Conservation (phyloP, 345 rosid species). For the Iberis pinnata region DNA sequence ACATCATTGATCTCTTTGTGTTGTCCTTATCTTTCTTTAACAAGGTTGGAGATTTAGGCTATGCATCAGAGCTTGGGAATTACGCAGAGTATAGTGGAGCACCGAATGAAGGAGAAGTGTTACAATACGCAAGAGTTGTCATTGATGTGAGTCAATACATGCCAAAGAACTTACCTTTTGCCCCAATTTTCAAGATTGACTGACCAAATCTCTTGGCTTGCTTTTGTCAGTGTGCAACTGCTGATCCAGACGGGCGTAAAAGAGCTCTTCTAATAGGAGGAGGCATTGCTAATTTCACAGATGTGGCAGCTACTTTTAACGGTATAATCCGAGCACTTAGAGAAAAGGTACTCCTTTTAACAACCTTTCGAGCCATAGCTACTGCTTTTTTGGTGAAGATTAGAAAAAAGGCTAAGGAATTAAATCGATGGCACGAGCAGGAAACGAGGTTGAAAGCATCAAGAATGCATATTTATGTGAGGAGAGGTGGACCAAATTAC, state of each 20-base stretch:
- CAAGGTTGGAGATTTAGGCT: slow-evolving; percentile 97
- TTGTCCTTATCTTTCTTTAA: slow-evolving; percentile 15
- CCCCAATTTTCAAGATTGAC: slow-evolving; percentile 1
- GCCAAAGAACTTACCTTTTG: slow-evolving; percentile 3
- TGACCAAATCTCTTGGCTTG: not conserved
- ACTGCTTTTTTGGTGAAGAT: slow-evolving; percentile 4
- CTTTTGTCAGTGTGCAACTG: slow-evolving; percentile 69
- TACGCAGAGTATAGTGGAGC: slow-evolving; percentile 99
- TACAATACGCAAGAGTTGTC: slow-evolving; percentile 96
- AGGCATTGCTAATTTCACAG: slow-evolving; percentile 95
- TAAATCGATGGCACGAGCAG: slow-evolving; percentile 25
- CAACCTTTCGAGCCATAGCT: not conserved
- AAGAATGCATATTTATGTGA: slow-evolving; percentile 87
- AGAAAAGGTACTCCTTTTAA: slow-evolving; percentile 59
- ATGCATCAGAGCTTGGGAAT: slow-evolving; percentile 92
- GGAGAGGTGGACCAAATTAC: slow-evolving; percentile 96
- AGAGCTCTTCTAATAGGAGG: slow-evolving; percentile 94
- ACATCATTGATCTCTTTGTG: not conserved
- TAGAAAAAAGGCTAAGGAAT: not conserved
- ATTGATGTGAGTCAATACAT: slow-evolving; percentile 75
- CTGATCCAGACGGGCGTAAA: slow-evolving; percentile 87
- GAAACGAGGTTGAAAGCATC: slow-evolving; percentile 84
- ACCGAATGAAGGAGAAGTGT: slow-evolving; percentile 92
- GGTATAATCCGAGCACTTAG: slow-evolving; percentile 85
- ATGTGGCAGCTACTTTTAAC: slow-evolving; percentile 91